phyloP scores from a whole-genome alignment of 495 filamentous ascomycete species.

The Lichina pygmaea region DNA sequence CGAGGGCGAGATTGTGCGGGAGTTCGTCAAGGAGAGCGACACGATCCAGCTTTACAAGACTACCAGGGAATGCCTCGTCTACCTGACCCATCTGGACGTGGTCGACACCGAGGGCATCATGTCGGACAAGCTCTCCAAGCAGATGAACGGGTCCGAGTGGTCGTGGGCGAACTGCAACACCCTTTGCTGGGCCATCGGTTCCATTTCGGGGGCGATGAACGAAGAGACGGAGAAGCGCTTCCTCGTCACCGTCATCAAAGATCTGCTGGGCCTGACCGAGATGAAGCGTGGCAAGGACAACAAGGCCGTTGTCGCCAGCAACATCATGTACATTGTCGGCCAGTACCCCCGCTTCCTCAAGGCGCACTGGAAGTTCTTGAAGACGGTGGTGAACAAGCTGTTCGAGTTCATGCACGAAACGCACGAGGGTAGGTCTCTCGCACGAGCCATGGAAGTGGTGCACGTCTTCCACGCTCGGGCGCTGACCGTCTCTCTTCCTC shows the following conservation, averaged over 20 bases:
- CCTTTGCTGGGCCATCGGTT: slow-evolving; percentile 96
- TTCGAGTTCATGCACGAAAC: slow-evolving; percentile 99
- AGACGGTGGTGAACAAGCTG: slow-evolving; percentile 98
- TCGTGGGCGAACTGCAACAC: slow-evolving; percentile 99
- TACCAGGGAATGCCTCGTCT: slow-evolving; percentile 88
- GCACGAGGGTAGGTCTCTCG: slow-evolving; percentile 46
- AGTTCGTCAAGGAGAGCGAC: slow-evolving; percentile 97
- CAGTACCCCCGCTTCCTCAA: slow-evolving; percentile 97
- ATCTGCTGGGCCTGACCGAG: slow-evolving; percentile 89
- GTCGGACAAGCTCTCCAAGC: slow-evolving; percentile 87
- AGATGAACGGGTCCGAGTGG: slow-evolving; percentile 90
- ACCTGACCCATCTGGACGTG: slow-evolving; percentile 91
- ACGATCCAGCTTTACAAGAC: slow-evolving; percentile 99
- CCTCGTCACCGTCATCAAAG: slow-evolving; percentile 94
- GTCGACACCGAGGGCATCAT: slow-evolving; percentile 95
- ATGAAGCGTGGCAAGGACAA: slow-evolving; percentile 99
- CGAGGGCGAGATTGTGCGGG: slow-evolving; percentile 93
- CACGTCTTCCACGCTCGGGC: background rate
- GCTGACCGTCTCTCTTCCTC: background rate
- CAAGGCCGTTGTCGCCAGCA: slow-evolving; percentile 95
- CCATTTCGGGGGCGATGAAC: slow-evolving; percentile 96
- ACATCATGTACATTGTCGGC: slow-evolving; percentile 99
- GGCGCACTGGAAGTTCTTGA: slow-evolving; percentile 98
- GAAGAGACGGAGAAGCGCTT: slow-evolving; percentile 98
- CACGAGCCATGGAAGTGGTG: too few species aligned